A percentile compares a stretch with the other conserved stretches of the same genome.
Evolutionary conservation across 331 rosid genomes (phyloP).

Genomic region (Quercus lobata): DNA sequence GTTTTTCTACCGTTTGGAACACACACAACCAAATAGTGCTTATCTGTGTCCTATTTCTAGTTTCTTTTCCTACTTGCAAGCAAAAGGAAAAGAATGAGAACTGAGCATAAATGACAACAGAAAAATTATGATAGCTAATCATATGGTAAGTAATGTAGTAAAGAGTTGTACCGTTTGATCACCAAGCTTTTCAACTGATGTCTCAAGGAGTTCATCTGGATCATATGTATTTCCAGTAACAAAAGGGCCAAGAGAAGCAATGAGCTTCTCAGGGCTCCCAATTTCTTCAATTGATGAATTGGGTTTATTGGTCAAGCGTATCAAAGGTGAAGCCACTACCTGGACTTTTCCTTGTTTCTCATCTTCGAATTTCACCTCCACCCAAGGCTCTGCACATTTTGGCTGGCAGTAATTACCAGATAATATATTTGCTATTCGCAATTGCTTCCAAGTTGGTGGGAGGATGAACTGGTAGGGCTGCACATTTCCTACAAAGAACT

Average conservation of each 20-base stretch:
- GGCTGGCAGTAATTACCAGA: conserved; percentile 99
- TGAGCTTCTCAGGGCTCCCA: conserved; percentile 80
- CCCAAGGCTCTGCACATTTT: conserved; percentile 99
- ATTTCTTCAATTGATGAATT: conserved; percentile 90
- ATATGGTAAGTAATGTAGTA: neutral
- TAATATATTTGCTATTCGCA: conserved; percentile 81
- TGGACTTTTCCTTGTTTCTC: conserved; percentile 92
- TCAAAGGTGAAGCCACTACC: conserved; percentile 89
- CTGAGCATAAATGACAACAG: neutral
- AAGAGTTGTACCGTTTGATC: conserved; percentile 65
- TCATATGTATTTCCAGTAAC: conserved; percentile 84
- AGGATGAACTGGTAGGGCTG: conserved; percentile 89
- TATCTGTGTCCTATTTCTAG: neutral
- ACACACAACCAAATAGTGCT: neutral
- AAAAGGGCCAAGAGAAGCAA: conserved; percentile 94
- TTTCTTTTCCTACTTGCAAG: neutral
- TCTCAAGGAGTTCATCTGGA: conserved; percentile 86
- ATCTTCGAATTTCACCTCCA: conserved; percentile 92
- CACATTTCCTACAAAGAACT: conserved; percentile 92
- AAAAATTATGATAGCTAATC: neutral
- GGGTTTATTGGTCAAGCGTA: conserved; percentile 87
- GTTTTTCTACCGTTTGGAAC: neutral
- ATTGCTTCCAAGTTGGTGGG: conserved; percentile 98
- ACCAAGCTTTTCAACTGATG: conserved; percentile 71
- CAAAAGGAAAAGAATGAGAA: neutral